Percentiles rank a stretch among this genome's conserved stretches.
These are phyloP conservation scores for Zymoseptoria crescenta DNA, from an alignment of 2,329 filamentous ascomycete species.

Conservation along the genomic window DNA sequence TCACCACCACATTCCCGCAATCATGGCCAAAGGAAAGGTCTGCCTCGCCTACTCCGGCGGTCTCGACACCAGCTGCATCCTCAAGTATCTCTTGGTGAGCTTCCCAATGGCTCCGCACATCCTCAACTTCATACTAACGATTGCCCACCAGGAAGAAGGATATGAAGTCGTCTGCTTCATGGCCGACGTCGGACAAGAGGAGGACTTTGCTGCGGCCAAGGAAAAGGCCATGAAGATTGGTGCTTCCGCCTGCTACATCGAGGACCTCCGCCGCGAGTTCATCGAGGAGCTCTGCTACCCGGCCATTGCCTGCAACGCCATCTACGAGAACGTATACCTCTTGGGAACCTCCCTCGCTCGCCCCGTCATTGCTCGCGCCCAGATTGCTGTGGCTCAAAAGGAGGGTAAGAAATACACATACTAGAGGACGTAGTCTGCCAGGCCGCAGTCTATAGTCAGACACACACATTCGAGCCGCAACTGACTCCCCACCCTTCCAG, in stretches of 20 bases:
- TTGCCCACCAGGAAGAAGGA: slow-evolving; percentile 38
- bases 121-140: slow-evolving; percentile 3
- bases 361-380: slow-evolving; percentile 61
- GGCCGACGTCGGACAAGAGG: slow-evolving; percentile 55
- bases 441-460: neutral
- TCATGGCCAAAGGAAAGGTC: slow-evolving; percentile 31
- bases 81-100: slow-evolving; percentile 36
- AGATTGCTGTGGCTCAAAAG: slow-evolving; percentile 57
- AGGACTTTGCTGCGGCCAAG: slow-evolving; percentile 66
- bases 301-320: slow-evolving; percentile 63
- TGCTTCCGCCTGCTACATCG: slow-evolving; percentile 54
- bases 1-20: slow-evolving; percentile 1
- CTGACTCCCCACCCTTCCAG: neutral
- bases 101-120: neutral
- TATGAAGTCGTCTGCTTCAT: slow-evolving; percentile 61
- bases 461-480: neutral
- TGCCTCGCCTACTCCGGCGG: slow-evolving; percentile 48
- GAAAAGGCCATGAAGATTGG: slow-evolving; percentile 65
- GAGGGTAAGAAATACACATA: slow-evolving; percentile 36
- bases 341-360: slow-evolving; percentile 53
- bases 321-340: slow-evolving; percentile 55
- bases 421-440: neutral
- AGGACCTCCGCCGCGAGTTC: slow-evolving; percentile 61
- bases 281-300: slow-evolving; percentile 74
- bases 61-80: slow-evolving; percentile 53